phyloP scores from a whole-genome alignment of 2,329 filamentous ascomycete genomes.

The Colletotrichum eremochloae region DNA sequence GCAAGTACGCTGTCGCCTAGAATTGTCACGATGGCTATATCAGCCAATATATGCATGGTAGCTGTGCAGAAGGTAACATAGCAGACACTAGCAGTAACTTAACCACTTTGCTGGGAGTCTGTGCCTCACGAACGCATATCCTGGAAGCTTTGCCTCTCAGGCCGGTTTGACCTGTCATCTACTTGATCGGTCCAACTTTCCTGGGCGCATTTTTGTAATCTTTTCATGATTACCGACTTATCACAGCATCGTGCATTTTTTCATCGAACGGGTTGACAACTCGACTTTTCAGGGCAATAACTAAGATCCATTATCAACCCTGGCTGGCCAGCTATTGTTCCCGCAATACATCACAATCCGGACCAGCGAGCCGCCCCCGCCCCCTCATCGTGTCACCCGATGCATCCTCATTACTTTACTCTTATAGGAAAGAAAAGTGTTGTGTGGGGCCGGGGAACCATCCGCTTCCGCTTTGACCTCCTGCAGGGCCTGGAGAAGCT shows the following conservation, averaged over 20 bases:
- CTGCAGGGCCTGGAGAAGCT: neutral
- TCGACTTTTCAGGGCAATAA: neutral
- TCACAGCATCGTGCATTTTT: neutral
- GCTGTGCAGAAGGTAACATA: neutral
- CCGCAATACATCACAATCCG: neutral
- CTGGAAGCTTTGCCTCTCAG: constrained; percentile 6
- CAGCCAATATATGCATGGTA: neutral
- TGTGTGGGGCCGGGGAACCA: constrained; percentile 31
- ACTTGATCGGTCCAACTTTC: neutral
- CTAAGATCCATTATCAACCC: constrained; percentile 1
- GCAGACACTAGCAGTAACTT: neutral
- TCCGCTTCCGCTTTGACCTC: constrained; percentile 20
- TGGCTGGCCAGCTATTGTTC: neutral
- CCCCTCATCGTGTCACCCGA: constrained; percentile 28
- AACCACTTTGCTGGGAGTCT: neutral
- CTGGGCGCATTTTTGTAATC: neutral
- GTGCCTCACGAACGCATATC: neutral
- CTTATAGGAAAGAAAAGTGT: constrained; percentile 33
- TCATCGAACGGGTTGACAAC: neutral
- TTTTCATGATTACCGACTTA: neutral
- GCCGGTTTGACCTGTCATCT: constrained; percentile 18
- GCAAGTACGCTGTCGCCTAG: too few relatives aligned
- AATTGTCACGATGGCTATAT: too few relatives aligned
- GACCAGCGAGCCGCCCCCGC: constrained; percentile 1
- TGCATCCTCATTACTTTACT: constrained; percentile 21